These are phyloP conservation scores for Aechmea fasciata DNA, from an alignment of 176 grass and related monocot species.

Conservation along the genomic window DNA sequence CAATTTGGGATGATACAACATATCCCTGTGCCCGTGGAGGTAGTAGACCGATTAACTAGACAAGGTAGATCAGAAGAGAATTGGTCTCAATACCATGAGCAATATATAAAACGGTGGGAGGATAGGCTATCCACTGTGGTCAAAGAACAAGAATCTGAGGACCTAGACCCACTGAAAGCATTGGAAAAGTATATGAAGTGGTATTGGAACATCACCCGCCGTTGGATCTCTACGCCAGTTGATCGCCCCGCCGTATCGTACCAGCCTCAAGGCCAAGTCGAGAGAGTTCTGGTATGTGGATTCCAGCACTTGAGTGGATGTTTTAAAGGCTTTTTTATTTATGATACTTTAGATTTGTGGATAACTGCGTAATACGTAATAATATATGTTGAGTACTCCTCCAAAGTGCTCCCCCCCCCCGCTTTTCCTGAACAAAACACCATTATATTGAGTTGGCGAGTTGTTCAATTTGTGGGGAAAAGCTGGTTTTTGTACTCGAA, in stretches of 20 bases:
- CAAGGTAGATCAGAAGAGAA: conserved; percentile 10
- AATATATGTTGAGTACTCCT: too few relatives aligned
- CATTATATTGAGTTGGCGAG: too few relatives aligned
- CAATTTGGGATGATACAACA: conserved; percentile 11
- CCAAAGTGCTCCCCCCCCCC: too few relatives aligned
- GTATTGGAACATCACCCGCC: conserved; percentile 10
- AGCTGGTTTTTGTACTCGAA: too few relatives aligned
- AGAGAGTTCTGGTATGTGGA: conserved; percentile 5
- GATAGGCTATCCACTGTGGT: conserved; percentile 1
- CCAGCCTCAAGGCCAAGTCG: conserved; percentile 5
- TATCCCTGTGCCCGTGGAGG: conserved; percentile 1
- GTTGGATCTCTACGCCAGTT: conserved; percentile 6
- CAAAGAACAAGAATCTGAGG: background rate
- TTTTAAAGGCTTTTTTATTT: background rate
- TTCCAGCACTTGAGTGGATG: background rate
- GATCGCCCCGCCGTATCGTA: background rate
- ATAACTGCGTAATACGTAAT: too few relatives aligned
- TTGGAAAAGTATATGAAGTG: conserved; percentile 7
- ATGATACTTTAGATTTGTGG: too few relatives aligned
- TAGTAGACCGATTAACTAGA: conserved; percentile 8
- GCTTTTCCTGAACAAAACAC: too few relatives aligned
- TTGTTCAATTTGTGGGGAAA: too few relatives aligned
- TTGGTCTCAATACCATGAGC: conserved; percentile 8
- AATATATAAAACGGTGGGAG: conserved; percentile 1
- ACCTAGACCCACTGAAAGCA: conserved; percentile 5